Conservation (phyloP, 208 protist genomes). For the Trypanosoma scelopori region DNA sequence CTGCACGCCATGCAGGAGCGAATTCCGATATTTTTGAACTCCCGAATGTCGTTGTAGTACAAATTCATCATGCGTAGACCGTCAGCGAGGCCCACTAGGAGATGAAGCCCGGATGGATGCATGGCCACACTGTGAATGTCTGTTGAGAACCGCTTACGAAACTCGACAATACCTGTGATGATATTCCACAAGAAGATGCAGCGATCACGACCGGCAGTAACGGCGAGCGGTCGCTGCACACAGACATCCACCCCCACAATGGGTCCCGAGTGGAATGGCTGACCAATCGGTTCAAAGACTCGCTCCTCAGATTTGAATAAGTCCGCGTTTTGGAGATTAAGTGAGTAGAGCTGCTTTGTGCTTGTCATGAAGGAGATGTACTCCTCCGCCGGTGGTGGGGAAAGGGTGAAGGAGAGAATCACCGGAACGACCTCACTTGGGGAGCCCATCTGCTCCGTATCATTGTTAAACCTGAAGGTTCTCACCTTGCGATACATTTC, state of each 20-base stretch:
- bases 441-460: conserved; percentile 40
- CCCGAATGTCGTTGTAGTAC: conserved; percentile 94
- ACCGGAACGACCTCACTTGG: conserved; percentile 52
- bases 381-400: conserved; percentile 87
- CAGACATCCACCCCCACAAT: conserved; percentile 93
- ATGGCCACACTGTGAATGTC: conserved; percentile 94
- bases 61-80: conserved; percentile 96
- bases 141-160: conserved; percentile 91
- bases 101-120: conserved; percentile 94
- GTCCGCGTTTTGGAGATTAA: conserved; percentile 94
- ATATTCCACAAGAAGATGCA: conserved; percentile 96
- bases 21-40: conserved; percentile 94
- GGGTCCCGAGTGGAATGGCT: conserved; percentile 89
- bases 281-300: conserved; percentile 89
- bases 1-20: conserved; percentile 89
- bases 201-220: conserved; percentile 91
- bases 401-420: conserved; percentile 86
- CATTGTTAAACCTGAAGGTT: conserved; percentile 86
- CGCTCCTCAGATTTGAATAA: conserved; percentile 92
- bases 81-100: conserved; percentile 95
- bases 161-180: conserved; percentile 91
- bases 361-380: conserved; percentile 89
- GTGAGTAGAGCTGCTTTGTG: conserved; percentile 91
- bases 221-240: conserved; percentile 94
- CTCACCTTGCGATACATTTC: conserved; percentile 94